Conservation (phyloP, 257 asterid species). For the Nicotiana paniculata region DNA sequence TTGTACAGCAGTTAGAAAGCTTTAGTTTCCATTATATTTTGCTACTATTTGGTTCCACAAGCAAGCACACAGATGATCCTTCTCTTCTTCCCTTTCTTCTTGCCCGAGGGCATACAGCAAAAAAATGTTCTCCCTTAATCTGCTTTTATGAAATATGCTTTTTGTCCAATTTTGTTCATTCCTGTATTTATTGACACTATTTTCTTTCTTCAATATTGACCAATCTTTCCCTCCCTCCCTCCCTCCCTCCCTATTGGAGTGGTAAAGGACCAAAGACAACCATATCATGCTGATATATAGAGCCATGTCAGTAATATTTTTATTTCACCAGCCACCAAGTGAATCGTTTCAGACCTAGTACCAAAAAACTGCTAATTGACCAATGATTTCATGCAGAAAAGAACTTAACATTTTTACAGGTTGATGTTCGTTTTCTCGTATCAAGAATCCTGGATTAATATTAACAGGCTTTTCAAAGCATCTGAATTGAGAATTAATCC, state of each 20-base stretch:
- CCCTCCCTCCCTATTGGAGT: neutral
- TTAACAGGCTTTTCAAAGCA: neutral
- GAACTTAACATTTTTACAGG: neutral
- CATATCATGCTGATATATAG: neutral
- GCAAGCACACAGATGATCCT: neutral
- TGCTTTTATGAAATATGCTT: neutral
- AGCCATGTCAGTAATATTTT: neutral
- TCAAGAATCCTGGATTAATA: neutral
- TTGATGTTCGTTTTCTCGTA: neutral
- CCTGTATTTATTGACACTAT: neutral
- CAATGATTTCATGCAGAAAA: neutral
- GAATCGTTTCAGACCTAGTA: neutral
- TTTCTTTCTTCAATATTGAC: neutral
- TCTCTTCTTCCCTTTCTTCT: neutral
- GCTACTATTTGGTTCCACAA: neutral
- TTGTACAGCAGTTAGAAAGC: neutral
- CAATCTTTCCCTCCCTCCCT: neutral
- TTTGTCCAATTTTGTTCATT: neutral
- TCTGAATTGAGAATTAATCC: neutral
- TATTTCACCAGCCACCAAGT: neutral
- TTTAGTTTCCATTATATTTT: neutral
- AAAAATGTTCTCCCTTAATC: neutral
- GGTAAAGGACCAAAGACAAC: neutral
- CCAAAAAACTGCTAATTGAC: neutral
- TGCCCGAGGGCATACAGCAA: neutral